phyloP scores from a whole-genome alignment of 306 rosid genomes.

The Prunus dulcis region DNA sequence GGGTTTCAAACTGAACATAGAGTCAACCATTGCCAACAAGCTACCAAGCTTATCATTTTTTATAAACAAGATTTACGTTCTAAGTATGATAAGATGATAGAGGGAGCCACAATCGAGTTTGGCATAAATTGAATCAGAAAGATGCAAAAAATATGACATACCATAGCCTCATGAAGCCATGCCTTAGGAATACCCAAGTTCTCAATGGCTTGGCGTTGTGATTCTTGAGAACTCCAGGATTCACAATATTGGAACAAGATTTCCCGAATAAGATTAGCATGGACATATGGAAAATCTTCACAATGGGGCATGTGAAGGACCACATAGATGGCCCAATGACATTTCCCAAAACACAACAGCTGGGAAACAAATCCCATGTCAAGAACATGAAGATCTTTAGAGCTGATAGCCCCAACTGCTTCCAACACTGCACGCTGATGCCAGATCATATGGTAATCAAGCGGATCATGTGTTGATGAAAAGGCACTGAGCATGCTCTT shows the following conservation, averaged over 20 bases:
- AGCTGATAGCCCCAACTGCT: constrained; percentile 76
- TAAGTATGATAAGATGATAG: background rate
- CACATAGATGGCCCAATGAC: constrained; percentile 98
- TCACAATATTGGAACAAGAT: constrained; percentile 94
- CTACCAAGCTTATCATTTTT: background rate
- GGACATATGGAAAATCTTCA: constrained; percentile 83
- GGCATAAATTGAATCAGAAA: background rate
- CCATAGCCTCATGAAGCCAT: constrained; percentile 98
- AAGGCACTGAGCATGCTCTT: constrained; percentile 86
- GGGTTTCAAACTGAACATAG: background rate
- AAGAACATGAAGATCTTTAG: constrained; percentile 85
- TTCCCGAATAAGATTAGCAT: constrained; percentile 78
- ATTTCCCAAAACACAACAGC: constrained; percentile 74
- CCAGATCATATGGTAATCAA: constrained; percentile 98
- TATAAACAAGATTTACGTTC: background rate
- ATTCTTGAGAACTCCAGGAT: constrained; percentile 82
- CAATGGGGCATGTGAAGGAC: constrained; percentile 75
- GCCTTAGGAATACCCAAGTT: constrained; percentile 76
- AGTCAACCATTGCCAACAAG: background rate
- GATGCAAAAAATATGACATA: constrained; percentile 34
- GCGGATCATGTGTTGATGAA: constrained; percentile 89
- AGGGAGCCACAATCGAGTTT: background rate
- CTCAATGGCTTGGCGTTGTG: constrained; percentile 75
- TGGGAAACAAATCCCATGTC: constrained; percentile 88
- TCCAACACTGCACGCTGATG: constrained; percentile 85